Conservation (phyloP, 495 filamentous ascomycete species). For the Talaromyces wortmannii region DNA sequence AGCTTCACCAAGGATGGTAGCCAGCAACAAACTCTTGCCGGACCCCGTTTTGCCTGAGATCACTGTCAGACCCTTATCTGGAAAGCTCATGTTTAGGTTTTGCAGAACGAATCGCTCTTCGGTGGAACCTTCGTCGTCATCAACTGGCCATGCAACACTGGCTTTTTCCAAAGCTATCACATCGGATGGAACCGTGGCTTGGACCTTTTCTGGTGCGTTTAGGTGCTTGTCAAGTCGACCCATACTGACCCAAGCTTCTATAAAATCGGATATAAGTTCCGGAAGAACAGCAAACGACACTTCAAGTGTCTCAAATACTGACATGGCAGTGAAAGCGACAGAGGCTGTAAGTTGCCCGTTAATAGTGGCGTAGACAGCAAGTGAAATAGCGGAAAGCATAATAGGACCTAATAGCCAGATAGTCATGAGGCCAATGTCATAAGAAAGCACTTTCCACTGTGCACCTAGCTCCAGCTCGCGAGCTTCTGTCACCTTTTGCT, state of each 20-base stretch:
- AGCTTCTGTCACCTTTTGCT: constrained; percentile 53
- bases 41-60: constrained; percentile 50
- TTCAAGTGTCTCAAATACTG: constrained; percentile 59
- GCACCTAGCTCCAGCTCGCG: constrained; percentile 53
- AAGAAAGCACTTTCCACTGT: constrained; percentile 51
- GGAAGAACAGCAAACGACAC: constrained; percentile 55
- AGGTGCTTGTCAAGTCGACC: constrained; percentile 61
- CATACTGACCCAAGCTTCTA: constrained; percentile 57
- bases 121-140: constrained; percentile 30
- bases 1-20: constrained; percentile 56
- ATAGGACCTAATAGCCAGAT: constrained; percentile 62
- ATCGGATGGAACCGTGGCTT: constrained; percentile 31
- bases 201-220: constrained; percentile 48
- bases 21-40: constrained; percentile 58
- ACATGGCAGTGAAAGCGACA: constrained; percentile 65
- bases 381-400: constrained; percentile 55
- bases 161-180: constrained; percentile 53
- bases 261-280: constrained; percentile 54
- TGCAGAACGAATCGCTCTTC: constrained; percentile 48
- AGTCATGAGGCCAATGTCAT: constrained; percentile 33
- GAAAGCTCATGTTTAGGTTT: constrained; percentile 58
- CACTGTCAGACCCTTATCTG: constrained; percentile 60
- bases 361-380: constrained; percentile 53
- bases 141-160: constrained; percentile 64
- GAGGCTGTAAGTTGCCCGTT: constrained; percentile 53